phyloP scores from a whole-genome alignment of 179 eudicot species.

The Pouteria campechiana region DNA sequence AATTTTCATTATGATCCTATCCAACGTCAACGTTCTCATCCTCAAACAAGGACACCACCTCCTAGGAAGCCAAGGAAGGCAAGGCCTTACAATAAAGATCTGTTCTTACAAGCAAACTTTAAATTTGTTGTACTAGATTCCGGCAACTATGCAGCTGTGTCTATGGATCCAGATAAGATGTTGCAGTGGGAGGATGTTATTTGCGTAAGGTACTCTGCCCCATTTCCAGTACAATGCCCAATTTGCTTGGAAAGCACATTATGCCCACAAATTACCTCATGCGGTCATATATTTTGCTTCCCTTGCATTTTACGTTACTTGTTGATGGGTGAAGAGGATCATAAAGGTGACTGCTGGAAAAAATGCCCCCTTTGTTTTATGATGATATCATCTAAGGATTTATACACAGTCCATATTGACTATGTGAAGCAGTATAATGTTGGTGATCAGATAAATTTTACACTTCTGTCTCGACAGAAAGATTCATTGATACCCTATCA shows the following conservation, averaged over 20 bases:
- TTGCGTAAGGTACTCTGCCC: conserved; percentile 68
- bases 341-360: conserved; percentile 61
- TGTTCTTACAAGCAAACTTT: conserved; percentile 94
- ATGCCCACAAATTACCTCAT: conserved; percentile 87
- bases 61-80: conserved; percentile 49
- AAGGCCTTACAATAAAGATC: conserved; percentile 89
- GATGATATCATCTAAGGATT: conserved; percentile 73
- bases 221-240: conserved; percentile 72
- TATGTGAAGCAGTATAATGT: conserved; percentile 46
- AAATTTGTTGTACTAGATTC: conserved; percentile 76
- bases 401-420: conserved; percentile 73
- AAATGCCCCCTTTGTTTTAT: conserved; percentile 89
- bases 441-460: conserved; percentile 58
- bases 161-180: conserved; percentile 85
- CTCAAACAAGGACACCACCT: conserved; percentile 57
- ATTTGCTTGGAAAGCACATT: conserved; percentile 81
- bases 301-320: conserved; percentile 85
- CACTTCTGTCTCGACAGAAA: conserved; percentile 65
- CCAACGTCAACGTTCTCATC: too few species aligned
- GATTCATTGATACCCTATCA: conserved; percentile 48
- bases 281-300: conserved; percentile 93
- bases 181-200: conserved; percentile 89
- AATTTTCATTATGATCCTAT: conserved; percentile 88
- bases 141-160: conserved; percentile 43
- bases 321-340: conserved; percentile 58